Base-by-base conservation (phyloP, 192 early-diverging fungal species). In the Coemansia sp. region DNA sequence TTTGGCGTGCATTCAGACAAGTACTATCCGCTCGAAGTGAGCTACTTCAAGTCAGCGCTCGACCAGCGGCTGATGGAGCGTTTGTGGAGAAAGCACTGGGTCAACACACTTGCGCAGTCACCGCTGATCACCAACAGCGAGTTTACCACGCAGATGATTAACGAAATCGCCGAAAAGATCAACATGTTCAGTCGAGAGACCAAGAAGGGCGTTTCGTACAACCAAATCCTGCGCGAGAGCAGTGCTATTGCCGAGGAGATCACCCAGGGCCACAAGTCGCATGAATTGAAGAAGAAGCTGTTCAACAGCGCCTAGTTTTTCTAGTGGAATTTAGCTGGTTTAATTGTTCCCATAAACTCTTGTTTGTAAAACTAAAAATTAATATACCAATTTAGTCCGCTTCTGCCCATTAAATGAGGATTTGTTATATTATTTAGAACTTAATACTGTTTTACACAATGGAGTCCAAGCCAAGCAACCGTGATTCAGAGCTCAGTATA, bases 1-100 rank as follows among this genome's bases (percentile, higher is more conserved):
- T 98, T 98, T 74, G 97, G 97, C 60, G 95, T 95, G 19, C 95
- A 98, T 70, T 92, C 65, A 77, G 86, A 81, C 86, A 83, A 75
- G 70, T 82, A 98, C 82, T 98, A 98, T 74, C 88, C 85, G 49
- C 85, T 98, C 35, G 90, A 94, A 39, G 87, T 98, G 20, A 86
- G 89, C 1, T 92, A 93, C 76, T 98, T 98, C 79, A 97, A 96
- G 70, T 98, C 96, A 26, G 78, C 85, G 16, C 73, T 96, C 20
- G 97, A 98, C 73, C 85, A 84, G 8, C 83, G 89, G 32, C 81
- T 98, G 50, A 78, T 98, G 54, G 94, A 97, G 65, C 81, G 88
- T 58, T 84, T 98, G 67, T 98, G 97, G 97, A 90, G 95, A 62
- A 97, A 97, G 78, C 96, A 98, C 79, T 98, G 97, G 97, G 89